Conservation (phyloP, 202 grass and related monocot species). For the Eragrostis tef region DNA sequence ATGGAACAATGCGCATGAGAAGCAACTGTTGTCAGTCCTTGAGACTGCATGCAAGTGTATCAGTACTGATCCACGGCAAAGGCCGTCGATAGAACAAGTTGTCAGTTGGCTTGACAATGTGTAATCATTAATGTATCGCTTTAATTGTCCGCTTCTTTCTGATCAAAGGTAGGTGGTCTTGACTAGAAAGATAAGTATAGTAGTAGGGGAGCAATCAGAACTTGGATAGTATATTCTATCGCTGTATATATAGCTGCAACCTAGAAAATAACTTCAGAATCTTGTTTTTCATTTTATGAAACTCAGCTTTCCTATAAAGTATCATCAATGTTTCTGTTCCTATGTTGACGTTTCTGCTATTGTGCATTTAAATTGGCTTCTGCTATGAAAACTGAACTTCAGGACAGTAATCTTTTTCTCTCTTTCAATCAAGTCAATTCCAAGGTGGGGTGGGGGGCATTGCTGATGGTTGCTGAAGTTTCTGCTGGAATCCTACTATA, state of each 20-base stretch:
- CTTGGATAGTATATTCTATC: constrained; percentile 19
- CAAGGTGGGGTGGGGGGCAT: too few species aligned
- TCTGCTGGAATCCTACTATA: neutral
- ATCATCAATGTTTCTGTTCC: neutral
- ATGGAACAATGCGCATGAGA: constrained; percentile 68
- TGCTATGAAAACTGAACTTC: neutral
- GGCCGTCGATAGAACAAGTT: constrained; percentile 83
- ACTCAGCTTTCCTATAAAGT: neutral
- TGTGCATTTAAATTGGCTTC: neutral
- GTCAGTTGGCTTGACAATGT: constrained; percentile 70
- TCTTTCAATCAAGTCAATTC: neutral
- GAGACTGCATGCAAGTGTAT: constrained; percentile 76
- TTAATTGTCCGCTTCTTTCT: constrained; percentile 24
- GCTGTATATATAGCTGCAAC: constrained; percentile 33
- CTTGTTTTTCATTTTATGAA: constrained; percentile 1
- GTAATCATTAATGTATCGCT: constrained; percentile 40
- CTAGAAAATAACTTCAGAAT: neutral
- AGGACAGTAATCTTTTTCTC: neutral
- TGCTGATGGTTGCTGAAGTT: neutral
- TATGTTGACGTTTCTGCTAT: neutral
- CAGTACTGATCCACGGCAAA: constrained; percentile 63
- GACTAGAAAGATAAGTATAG: constrained; percentile 33
- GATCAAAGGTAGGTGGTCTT: constrained; percentile 31
- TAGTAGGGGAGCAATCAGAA: constrained; percentile 34
- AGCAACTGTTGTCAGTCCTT: constrained; percentile 71